Evolutionary conservation across 306 rosid species (phyloP), one percentile per base, ranked within the genome.

Genomic region (Abrus pulchellus): DNA sequence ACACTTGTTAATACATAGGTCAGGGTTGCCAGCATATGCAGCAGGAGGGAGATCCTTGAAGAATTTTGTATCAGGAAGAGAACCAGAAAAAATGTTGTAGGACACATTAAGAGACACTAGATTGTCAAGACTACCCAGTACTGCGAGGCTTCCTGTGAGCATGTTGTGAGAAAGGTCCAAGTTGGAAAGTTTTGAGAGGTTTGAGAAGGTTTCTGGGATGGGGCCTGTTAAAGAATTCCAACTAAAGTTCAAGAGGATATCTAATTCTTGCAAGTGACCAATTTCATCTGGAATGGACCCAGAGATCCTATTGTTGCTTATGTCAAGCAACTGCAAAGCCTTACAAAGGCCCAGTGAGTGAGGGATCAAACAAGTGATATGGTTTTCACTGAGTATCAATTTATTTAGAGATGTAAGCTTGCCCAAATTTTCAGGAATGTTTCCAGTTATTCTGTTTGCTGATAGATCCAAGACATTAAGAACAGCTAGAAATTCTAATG

Each of bases 391-490:
- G 59, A 92, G 36, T 54, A 87, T 73, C 53, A 92, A 75, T 79
- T 92, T 92, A 84, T 87, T 89, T 6, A 90, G 68, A 68, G 87
- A 92, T 41, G 85, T 67, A 55, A 92, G 90, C 74, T 86, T 85
- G 28, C 93, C 94, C 30, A 90, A 53, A 48, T 78, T 80, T 14
- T 82, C 88, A 76, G 97, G 97, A 77, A 92, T 82, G 41, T 70
- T 54, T 9, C 92, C 90, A 7, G 70, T 59, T 62, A 92, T 68
- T 77, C 72, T 85, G 83, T 92, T 92, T 86, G 74, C 54, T 53
- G 93, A 90, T 62, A 92, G 90, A 86, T 92, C 94, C 61, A 92
- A 83, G 44, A 87, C 92, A 70, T 92, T 87, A 27, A 92, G 89
- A 43, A 78, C 65, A 32, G 73, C 50, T 63, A 90, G 89, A 75